Conservation (phyloP, 768 basidiomycete species). For the Leucosporidium creatinivorum region DNA sequence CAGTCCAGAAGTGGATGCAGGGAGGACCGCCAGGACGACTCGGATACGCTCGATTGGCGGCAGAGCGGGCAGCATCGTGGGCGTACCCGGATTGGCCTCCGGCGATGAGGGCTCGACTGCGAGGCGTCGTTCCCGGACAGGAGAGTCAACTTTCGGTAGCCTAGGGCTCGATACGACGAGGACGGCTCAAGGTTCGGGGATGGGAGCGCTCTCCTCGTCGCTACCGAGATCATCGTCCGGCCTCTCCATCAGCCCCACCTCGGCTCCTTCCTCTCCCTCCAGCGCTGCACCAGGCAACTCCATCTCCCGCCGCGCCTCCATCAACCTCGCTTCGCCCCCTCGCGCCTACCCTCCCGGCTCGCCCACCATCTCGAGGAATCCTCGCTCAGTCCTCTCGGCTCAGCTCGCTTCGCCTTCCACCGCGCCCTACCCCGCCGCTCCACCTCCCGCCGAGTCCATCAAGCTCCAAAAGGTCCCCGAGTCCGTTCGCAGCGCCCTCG, state of each 20-base stretch:
- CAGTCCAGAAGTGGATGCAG: conserved; percentile 16
- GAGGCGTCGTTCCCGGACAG: background rate
- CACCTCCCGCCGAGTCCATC: conserved; percentile 36
- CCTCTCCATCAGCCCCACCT: conserved; percentile 15
- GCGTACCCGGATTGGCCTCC: background rate
- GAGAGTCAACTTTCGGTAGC: background rate
- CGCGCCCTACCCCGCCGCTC: conserved; percentile 23
- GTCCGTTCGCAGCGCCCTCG: conserved; percentile 44
- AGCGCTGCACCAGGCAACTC: background rate
- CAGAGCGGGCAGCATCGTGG: conserved; percentile 14
- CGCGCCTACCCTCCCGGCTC: conserved; percentile 19
- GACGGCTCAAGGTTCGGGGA: background rate
- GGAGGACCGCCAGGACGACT: conserved; percentile 1
- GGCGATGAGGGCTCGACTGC: background rate
- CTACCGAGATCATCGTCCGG: conserved; percentile 10
- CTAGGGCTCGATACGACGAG: background rate
- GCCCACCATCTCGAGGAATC: background rate
- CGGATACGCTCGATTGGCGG: conserved; percentile 17
- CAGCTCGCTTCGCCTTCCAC: background rate
- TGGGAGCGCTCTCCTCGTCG: conserved; percentile 6
- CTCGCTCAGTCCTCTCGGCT: conserved; percentile 7
- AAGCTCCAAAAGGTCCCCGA: conserved; percentile 46
- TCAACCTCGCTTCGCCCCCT: conserved; percentile 22
- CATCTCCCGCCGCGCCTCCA: conserved; percentile 23
- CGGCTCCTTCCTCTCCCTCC: background rate